Base-by-base conservation (phyloP, 2,329 filamentous ascomycete species). In the Plenodomus lindquistii region DNA sequence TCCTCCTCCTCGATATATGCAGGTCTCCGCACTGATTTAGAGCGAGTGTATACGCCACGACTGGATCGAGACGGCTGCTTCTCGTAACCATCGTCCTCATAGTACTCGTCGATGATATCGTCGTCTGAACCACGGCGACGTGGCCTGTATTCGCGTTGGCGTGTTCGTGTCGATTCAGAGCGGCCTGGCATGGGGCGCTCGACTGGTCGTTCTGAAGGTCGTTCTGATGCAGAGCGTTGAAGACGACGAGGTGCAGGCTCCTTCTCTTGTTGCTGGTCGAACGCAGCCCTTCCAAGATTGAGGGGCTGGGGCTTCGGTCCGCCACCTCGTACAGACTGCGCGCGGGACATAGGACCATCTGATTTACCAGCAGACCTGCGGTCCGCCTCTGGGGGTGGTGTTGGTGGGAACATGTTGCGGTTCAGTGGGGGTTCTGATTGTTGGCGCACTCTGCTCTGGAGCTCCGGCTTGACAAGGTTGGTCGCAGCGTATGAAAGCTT, bases 301-400 rank as follows among this genome's bases (percentile, higher is more conserved):
- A 80, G 67, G 59, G 76, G 69, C 66, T 78, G 52, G 55, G 77
- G 71, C 67, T 80, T 72, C 55, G 77, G 77, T 40, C 76, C 73
- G 56, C 71, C 71, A 40, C 75, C 71, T 54, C 78, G 73, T 56
- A 79, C 74, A 40, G 79, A 81, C 20, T 77, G 74, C 18, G 78
- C 74, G 43, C 81, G 75, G 58, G 64, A 73, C 69, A 66, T 76
- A 51, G 64, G 72, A 61, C 63, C 73, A 37, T 71, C 57, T 37
- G 56, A 48, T 35, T 44, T 59, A 31, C 41, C 58, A 27, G 36
- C 50, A 46, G 67, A 67, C 43, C 56, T 65, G 8, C 69, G 60
- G 59, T 97, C 91, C 54, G 84, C 83, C 77, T 99, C 94, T 5
- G 94, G 94, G 6, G 94, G 94, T 35, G 94, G 94, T n/a, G 94